A percentile compares a stretch with the other conserved stretches of the same genome.
Evolutionary conservation across 2,329 filamentous ascomycete genomes (phyloP).

Genomic region (Colletotrichum sp.): DNA sequence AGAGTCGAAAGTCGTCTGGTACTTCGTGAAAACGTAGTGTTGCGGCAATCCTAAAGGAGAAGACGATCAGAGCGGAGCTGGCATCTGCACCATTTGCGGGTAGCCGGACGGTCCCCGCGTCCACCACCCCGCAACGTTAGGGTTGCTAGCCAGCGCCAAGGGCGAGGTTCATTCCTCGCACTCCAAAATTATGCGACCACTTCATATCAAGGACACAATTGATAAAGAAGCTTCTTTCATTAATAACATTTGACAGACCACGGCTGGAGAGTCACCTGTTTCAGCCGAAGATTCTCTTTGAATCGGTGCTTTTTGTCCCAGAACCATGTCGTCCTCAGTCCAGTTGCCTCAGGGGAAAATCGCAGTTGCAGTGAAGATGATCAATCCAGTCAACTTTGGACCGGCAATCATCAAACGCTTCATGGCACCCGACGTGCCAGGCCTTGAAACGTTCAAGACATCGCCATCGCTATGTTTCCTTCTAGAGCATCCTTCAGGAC

Average conservation of each 20-base stretch:
- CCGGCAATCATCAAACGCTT: conserved; percentile 41
- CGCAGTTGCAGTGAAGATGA: conserved; percentile 33
- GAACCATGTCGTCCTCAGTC: neutral
- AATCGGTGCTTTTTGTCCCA: neutral
- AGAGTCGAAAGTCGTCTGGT: neutral
- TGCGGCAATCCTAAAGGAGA: neutral
- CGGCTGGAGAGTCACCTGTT: neutral
- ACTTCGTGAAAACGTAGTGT: neutral
- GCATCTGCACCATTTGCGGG: neutral
- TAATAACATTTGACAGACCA: neutral
- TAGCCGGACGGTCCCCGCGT: neutral
- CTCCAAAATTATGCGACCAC: neutral
- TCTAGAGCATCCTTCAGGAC: conserved; percentile 31
- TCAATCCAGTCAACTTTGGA: conserved; percentile 44
- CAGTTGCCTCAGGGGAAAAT: conserved; percentile 23
- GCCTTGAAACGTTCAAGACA: conserved; percentile 34
- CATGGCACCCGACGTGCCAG: conserved; percentile 41
- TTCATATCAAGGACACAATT: neutral
- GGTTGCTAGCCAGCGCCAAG: neutral
- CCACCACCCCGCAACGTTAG: neutral
- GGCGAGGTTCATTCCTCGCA: neutral
- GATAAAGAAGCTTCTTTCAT: neutral
- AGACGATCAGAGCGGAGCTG: neutral
- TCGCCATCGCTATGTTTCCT: conserved; percentile 34
- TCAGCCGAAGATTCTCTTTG: neutral